These are phyloP conservation scores for Periglandula ipomoeae DNA, from an alignment of 2,329 filamentous ascomycete species.

Conservation along the genomic window DNA sequence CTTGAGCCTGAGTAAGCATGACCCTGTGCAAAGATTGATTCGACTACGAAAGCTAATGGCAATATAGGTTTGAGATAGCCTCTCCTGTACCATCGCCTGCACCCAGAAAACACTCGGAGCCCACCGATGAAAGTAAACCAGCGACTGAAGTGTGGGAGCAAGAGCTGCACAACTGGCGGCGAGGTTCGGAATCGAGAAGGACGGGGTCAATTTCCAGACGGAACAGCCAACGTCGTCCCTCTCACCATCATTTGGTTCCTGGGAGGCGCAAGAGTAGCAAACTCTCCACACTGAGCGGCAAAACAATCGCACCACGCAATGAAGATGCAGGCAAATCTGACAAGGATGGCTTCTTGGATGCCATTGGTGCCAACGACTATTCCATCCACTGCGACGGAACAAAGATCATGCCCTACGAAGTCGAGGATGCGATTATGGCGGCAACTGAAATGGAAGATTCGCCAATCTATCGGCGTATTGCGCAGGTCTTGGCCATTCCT, in stretches of 20 bases:
- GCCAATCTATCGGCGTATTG: conserved; percentile 32
- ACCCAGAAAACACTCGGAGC: background rate
- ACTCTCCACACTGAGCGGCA: background rate
- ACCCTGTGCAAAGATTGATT: background rate
- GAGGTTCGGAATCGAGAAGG: background rate
- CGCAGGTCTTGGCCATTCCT: conserved; percentile 38
- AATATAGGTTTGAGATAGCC: background rate
- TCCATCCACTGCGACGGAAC: conserved; percentile 44
- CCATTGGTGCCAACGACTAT: conserved; percentile 42
- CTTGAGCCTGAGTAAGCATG: background rate
- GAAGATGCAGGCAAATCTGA: conserved; percentile 32
- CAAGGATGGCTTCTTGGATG: conserved; percentile 34
- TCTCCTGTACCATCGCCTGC: background rate
- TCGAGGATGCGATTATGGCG: conserved; percentile 39
- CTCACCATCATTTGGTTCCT: background rate
- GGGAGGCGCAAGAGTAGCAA: background rate
- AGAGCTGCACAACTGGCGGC: background rate
- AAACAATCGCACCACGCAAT: conserved; percentile 24
- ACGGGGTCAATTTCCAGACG: background rate
- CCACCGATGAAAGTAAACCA: background rate
- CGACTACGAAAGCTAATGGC: background rate
- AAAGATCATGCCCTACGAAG: conserved; percentile 38
- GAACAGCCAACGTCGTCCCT: background rate
- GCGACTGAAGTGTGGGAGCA: background rate
- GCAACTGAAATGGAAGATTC: conserved; percentile 30